Evolutionary conservation across 164 flowering plant genomes (phyloP), one percentile per base, ranked within the genome.

Genomic region (Magnolia kwangsiensis): DNA sequence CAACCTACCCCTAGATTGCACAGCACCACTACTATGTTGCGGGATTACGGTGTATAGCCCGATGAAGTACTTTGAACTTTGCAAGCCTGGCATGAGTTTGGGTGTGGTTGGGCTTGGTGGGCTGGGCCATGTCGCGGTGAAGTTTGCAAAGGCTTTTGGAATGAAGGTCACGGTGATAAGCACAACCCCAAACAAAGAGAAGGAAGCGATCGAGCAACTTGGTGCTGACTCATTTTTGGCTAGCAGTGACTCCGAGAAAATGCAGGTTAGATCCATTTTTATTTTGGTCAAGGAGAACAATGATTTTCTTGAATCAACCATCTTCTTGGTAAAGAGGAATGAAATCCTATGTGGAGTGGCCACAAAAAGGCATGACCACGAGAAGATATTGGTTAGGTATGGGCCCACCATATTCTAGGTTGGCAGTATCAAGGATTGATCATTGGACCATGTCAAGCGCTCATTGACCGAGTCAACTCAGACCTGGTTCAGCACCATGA

Each of bases 151-250:
- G 67, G 77, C 80, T 0, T 77, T 75, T 14, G 83, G 83, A 16
- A 75, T 68, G 20, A 81, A 73, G 21, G 87, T 87, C 1, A 84
- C 90, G 0, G 87, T 84, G 13, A 78, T 86, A 4, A 85, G 88
- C 63, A 84, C 85, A 18, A 84, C 87, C 1, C 79, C 85, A 0
- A 70, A 58, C 24, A 87, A 87, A 79, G 76, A 81, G 77, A 27
- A 73, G 58, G 90, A 86, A 51, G 88, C 88, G 9, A n/a, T 83
- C 2, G 75, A 84, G 20, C 68, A 23, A 63, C 85, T 84, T 65
- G 79, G 79, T 19, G 79, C 79, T 18, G 79, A 77, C 71, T 18
- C 50, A 24, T 77, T 77, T 29, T 31, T 87, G 50, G 76, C 85
- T 10, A 87, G 89, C 81, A 66, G 50, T 19, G 82, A 87, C 67